phyloP scores from a whole-genome alignment of 2,329 filamentous ascomycete species.

The Samsoniella hepiali region DNA sequence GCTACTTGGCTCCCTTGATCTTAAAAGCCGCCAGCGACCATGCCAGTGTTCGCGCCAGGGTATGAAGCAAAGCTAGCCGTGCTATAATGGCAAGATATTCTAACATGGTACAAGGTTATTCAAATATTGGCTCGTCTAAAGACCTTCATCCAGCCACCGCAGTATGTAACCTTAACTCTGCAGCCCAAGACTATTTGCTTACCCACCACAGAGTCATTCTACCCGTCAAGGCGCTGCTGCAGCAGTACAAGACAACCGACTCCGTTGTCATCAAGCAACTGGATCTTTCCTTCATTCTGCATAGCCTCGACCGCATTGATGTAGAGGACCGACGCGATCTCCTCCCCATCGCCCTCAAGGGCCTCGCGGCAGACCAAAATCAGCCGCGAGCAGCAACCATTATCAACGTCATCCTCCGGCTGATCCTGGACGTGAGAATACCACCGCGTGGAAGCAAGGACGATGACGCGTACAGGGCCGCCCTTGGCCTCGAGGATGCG shows the following conservation, averaged over 20 bases:
- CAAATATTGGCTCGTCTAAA: conserved; percentile 50
- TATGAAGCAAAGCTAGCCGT: conserved; percentile 28
- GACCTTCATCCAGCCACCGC: conserved; percentile 50
- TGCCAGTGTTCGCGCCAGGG: conserved; percentile 75
- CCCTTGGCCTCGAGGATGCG: conserved; percentile 61
- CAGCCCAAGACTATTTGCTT: neutral
- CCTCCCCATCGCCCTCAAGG: conserved; percentile 52
- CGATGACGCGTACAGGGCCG: conserved; percentile 63
- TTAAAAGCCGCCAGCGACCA: conserved; percentile 83
- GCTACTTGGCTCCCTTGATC: conserved; percentile 76
- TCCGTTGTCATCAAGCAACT: conserved; percentile 79
- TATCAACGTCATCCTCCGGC: conserved; percentile 78
- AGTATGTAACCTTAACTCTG: conserved; percentile 35
- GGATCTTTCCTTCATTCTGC: conserved; percentile 84
- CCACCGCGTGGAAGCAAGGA: conserved; percentile 77
- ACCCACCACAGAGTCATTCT: conserved; percentile 59
- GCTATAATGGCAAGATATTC: neutral
- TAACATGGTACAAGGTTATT: conserved; percentile 40
- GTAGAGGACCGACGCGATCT: conserved; percentile 65
- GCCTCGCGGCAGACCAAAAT: conserved; percentile 32
- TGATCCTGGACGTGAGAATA: conserved; percentile 67
- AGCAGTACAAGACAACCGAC: conserved; percentile 79
- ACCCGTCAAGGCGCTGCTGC: conserved; percentile 77
- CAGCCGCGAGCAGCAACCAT: conserved; percentile 50
- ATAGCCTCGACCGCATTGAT: conserved; percentile 59